A percentile compares a stretch with the other conserved stretches of the same genome.
Evolutionary conservation across 306 rosid genomes (phyloP).

Genomic region (Dalbergia cochinchinensis): DNA sequence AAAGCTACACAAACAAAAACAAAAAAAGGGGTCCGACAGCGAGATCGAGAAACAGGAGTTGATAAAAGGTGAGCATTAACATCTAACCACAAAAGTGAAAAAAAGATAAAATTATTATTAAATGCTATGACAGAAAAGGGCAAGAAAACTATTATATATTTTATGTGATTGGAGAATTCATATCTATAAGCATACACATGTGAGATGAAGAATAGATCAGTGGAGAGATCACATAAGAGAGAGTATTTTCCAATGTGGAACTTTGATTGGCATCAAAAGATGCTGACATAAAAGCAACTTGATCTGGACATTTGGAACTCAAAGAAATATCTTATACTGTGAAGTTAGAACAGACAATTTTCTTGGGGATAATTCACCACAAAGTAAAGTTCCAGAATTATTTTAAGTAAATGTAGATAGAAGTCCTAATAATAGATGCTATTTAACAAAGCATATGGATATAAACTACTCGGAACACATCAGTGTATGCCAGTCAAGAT

Average conservation of each 20-base stretch:
- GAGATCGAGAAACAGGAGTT: conserved; percentile 6
- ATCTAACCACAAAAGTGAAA: background rate
- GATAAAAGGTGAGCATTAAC: conserved; percentile 32
- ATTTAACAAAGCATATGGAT: background rate
- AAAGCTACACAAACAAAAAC: conserved; percentile 63
- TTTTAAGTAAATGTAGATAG: conserved; percentile 1
- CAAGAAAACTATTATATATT: background rate
- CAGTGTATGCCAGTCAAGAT: background rate
- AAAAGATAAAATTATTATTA: background rate
- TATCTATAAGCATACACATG: background rate
- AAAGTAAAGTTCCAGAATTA: conserved; percentile 12
- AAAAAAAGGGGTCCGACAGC: background rate
- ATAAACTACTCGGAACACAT: conserved; percentile 1
- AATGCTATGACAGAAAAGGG: conserved; percentile 10
- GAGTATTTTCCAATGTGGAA: background rate
- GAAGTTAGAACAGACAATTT: too few relatives aligned
- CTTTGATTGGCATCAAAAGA: background rate
- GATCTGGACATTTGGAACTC: background rate
- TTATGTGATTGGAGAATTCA: background rate
- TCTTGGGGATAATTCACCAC: background rate
- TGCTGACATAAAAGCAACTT: background rate
- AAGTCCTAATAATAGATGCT: background rate
- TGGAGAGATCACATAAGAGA: background rate
- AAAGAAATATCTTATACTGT: too few relatives aligned
- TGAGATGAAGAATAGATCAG: background rate